These are phyloP conservation scores for Triticum monococcum DNA, from an alignment of 176 grass and related monocot genomes.

Conservation along the genomic window DNA sequence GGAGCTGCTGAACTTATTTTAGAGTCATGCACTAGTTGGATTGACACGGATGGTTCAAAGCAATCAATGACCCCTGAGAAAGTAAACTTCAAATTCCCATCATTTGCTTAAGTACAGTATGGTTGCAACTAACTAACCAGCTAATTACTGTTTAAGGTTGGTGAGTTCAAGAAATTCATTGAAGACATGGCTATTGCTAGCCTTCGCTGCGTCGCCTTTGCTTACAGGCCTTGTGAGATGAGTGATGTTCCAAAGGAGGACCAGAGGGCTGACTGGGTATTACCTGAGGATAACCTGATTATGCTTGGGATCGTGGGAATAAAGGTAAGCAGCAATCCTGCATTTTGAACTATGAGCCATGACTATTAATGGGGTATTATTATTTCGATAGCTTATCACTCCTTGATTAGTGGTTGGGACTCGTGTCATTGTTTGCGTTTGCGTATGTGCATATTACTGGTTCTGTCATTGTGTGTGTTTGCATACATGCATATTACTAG, in stretches of 20 bases:
- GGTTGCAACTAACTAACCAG: not conserved
- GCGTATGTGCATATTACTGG: not conserved
- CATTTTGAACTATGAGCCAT: not conserved
- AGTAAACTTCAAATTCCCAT: slow-evolving; percentile 32
- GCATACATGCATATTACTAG: not conserved
- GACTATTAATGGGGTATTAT: not conserved
- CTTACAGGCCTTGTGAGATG: slow-evolving; percentile 59
- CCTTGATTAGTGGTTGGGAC: not conserved
- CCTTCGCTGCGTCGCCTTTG: slow-evolving; percentile 88
- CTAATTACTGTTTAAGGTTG: slow-evolving; percentile 41
- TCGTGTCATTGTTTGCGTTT: not conserved
- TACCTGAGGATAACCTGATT: slow-evolving; percentile 80
- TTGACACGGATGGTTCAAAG: slow-evolving; percentile 65
- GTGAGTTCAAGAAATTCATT: slow-evolving; percentile 75
- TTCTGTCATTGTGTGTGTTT: not conserved
- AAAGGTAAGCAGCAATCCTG: slow-evolving; percentile 49
- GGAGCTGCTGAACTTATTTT: slow-evolving; percentile 96
- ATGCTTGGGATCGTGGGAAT: slow-evolving; percentile 85
- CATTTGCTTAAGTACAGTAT: not conserved
- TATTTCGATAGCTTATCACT: not conserved
- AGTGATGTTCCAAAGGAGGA: slow-evolving; percentile 77
- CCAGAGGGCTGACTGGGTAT: slow-evolving; percentile 61
- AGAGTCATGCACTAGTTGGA: slow-evolving; percentile 67
- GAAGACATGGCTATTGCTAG: slow-evolving; percentile 81
- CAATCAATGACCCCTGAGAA: slow-evolving; percentile 64